Conservation (phyloP, 768 basidiomycete genomes). For the Pulveroboletus sp. region DNA sequence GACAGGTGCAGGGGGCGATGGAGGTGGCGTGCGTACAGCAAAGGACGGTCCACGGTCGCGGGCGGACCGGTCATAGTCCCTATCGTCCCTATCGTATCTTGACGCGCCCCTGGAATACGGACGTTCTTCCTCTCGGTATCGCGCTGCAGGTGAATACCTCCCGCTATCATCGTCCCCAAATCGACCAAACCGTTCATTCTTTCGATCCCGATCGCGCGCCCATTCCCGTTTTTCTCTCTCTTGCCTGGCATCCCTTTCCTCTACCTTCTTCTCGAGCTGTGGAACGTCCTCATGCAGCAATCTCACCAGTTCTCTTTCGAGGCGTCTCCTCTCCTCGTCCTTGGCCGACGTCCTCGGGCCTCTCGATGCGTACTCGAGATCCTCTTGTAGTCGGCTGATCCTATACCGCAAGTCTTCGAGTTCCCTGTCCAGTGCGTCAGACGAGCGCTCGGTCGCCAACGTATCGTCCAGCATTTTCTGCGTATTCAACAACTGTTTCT, state of each 20-base stretch:
- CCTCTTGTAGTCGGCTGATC: conserved; percentile 84
- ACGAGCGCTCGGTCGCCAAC: conserved; percentile 69
- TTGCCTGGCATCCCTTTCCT: conserved; percentile 70
- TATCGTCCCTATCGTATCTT: conserved; percentile 34
- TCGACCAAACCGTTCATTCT: conserved; percentile 77
- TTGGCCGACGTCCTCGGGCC: conserved; percentile 67
- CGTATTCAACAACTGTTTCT: conserved; percentile 74
- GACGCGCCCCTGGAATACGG: conserved; percentile 46
- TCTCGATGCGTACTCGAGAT: conserved; percentile 80
- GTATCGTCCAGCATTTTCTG: conserved; percentile 75
- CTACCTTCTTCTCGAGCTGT: conserved; percentile 81
- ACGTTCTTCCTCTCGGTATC: conserved; percentile 45
- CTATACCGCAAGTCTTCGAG: conserved; percentile 81
- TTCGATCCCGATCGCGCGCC: conserved; percentile 71
- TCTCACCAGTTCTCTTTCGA: conserved; percentile 83
- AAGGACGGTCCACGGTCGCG: conserved; percentile 37
- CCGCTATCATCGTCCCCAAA: conserved; percentile 47
- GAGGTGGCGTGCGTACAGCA: conserved; percentile 41
- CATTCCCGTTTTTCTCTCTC: conserved; percentile 78
- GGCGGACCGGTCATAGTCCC: conserved; percentile 37
- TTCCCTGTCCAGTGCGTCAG: conserved; percentile 89
- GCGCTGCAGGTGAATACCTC: conserved; percentile 31
- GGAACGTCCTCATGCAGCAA: conserved; percentile 91
- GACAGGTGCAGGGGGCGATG: conserved; percentile 44
- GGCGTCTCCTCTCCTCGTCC: conserved; percentile 79